Evolutionary conservation across 1,284 basidiomycete genomes (phyloP).

Genomic region (Lignosus rhinocerotis): DNA sequence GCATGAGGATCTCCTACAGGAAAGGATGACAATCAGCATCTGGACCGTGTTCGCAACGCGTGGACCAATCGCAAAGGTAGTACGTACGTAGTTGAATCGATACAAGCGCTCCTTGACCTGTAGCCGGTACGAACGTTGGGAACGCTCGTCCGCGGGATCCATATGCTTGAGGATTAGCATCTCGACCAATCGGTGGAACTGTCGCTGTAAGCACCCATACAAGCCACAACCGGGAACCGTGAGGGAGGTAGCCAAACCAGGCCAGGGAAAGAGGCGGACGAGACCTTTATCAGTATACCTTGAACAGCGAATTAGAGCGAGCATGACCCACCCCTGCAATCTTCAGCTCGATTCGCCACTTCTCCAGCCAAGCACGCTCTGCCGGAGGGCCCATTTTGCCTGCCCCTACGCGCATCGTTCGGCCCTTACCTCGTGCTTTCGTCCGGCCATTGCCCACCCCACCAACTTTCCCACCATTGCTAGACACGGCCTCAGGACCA

Average conservation of each 20-base stretch:
- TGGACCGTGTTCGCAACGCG: neutral
- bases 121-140: slow-evolving; percentile 69
- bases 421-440: slow-evolving; percentile 56
- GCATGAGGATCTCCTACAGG: slow-evolving; percentile 78
- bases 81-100: slow-evolving; percentile 89
- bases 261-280: slow-evolving; percentile 1
- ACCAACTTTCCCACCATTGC: slow-evolving; percentile 51
- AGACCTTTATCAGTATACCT: slow-evolving; percentile 3
- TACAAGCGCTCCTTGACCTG: slow-evolving; percentile 94
- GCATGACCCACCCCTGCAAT: slow-evolving; percentile 74
- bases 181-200: slow-evolving; percentile 90
- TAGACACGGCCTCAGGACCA: slow-evolving; percentile 39
- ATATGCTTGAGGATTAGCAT: slow-evolving; percentile 85
- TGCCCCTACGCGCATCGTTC: slow-evolving; percentile 51
- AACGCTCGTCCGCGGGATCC: slow-evolving; percentile 59
- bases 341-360: slow-evolving; percentile 81
- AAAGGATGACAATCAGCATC: neutral
- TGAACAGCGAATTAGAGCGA: neutral
- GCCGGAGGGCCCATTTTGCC: slow-evolving; percentile 78
- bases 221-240: slow-evolving; percentile 3
- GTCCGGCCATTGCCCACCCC: slow-evolving; percentile 39
- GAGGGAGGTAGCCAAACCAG: neutral
- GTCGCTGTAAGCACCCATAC: slow-evolving; percentile 57
- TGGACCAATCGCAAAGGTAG: neutral
- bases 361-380: slow-evolving; percentile 79